A percentile compares a stretch with the other conserved stretches of the same genome.
phyloP scores from a whole-genome alignment of 805 yeast genomes.

The Saturnispora gosingensis region DNA sequence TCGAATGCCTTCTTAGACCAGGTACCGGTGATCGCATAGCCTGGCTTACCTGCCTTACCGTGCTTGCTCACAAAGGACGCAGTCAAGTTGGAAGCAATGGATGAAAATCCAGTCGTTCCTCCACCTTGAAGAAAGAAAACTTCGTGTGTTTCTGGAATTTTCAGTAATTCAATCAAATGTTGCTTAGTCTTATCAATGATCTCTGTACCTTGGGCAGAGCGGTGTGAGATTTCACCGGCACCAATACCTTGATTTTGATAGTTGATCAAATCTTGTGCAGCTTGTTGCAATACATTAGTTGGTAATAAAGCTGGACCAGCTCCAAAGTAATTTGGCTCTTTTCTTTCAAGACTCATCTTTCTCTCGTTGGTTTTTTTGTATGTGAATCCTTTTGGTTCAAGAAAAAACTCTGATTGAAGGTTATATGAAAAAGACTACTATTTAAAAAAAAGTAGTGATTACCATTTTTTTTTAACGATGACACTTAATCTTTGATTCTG shows the following conservation, averaged over 20 bases:
- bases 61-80: constrained; percentile 59
- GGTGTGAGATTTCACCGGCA: constrained; percentile 92
- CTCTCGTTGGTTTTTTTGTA: background rate
- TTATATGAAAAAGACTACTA: background rate
- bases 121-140: constrained; percentile 97
- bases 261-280: constrained; percentile 73
- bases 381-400: too few relatives aligned
- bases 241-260: constrained; percentile 72
- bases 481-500: background rate
- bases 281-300: constrained; percentile 72
- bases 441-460: background rate
- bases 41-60: constrained; percentile 71
- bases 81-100: constrained; percentile 71
- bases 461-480: background rate
- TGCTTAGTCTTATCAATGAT: constrained; percentile 72
- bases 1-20: constrained; percentile 88
- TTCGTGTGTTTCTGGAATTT: constrained; percentile 87
- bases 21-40: constrained; percentile 83
- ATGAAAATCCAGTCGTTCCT: constrained; percentile 92
- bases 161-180: constrained; percentile 52
- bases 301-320: constrained; percentile 99
- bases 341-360: constrained; percentile 42
- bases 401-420: background rate
- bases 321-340: constrained; percentile 78
- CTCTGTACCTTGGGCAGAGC: constrained; percentile 72